A percentile compares a stretch with the other conserved stretches of the same genome.
Evolutionary conservation across 2,329 filamentous ascomycete species (phyloP).

Genomic region (Biscogniauxia sp.): DNA sequence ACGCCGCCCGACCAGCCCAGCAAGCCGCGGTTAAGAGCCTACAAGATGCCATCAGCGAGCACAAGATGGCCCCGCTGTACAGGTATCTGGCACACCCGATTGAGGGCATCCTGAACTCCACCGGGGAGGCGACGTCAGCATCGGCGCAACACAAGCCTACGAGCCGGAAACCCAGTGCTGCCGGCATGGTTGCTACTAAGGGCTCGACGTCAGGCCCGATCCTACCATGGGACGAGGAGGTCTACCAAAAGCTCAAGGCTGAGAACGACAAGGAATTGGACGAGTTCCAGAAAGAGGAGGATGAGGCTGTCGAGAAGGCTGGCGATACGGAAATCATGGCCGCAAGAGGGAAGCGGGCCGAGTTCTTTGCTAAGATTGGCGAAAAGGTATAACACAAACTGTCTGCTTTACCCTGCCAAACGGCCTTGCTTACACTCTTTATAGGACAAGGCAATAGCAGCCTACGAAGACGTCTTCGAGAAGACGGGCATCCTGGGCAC

Average conservation of each 20-base stretch:
- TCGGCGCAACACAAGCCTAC: conserved; percentile 52
- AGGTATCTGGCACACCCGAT: conserved; percentile 78
- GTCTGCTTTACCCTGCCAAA: not conserved
- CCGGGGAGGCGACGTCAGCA: conserved; percentile 61
- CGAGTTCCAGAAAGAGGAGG: conserved; percentile 78
- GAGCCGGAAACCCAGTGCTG: conserved; percentile 66
- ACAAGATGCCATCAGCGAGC: conserved; percentile 77
- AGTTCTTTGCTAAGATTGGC: conserved; percentile 92
- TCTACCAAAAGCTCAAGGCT: conserved; percentile 75
- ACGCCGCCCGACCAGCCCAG: conserved; percentile 63
- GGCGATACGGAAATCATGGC: conserved; percentile 94
- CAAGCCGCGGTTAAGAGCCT: conserved; percentile 70
- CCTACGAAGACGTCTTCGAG: conserved; percentile 90
- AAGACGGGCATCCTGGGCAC: conserved; percentile 96
- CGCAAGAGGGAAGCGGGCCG: conserved; percentile 88
- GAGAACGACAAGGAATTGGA: conserved; percentile 79
- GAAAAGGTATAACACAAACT: conserved; percentile 69
- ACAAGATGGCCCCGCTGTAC: conserved; percentile 88
- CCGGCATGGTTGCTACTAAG: conserved; percentile 73
- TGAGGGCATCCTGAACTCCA: conserved; percentile 76
- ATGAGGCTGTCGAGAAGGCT: conserved; percentile 92
- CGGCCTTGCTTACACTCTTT: conserved; percentile 15
- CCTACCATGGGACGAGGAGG: conserved; percentile 85
- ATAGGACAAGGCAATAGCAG: conserved; percentile 89
- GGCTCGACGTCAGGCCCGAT: conserved; percentile 62